Base-by-base conservation (phyloP, 116 monocot species). In the Phalaenopsis hybrid region DNA sequence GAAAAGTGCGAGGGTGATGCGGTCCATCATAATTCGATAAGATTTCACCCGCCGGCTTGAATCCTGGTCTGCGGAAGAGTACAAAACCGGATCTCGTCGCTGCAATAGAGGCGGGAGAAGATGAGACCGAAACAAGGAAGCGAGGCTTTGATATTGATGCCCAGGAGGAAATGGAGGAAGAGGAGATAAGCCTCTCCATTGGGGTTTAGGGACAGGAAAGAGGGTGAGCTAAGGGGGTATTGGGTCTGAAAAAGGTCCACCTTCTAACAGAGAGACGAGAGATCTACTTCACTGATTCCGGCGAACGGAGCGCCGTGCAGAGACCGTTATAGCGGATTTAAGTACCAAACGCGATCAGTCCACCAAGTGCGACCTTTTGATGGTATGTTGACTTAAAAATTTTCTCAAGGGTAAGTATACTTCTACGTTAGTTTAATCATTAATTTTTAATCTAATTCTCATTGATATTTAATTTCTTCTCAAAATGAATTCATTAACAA, bases 181-280 rank as follows among this genome's bases (percentile, higher is more conserved):
- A 82, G 81, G 85, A 83, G 85, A 85, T 85, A 79, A 88, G 84
- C 80, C 83, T 88, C 83, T 88, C 88, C 88, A 88, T 88, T 6
- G 78, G 74, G 33, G 65, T 57, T 78, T 73, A 59, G 72, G 83
- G n/a, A 15, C 20, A 37, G 57, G 59, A 55, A 61, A 43, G 16
- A 68, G 5, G 43, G 11, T 16, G 55, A 55, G 16, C 55, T 4
- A 16, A 55, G 55, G 4, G 4, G 55, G 55, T 55, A 51, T 51
- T 55, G 16, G 16, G 55, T 55, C 55, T 15, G 12, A 13, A 15
- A 55, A 55, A 13, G 15, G 55, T 17, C 55, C 55, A 17, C 55
- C 55, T 16, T 55, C 55, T 55, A 18, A 8, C 63, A 16, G 57
- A 31, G 6, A 52, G 78, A 21, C 8, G 48, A 4, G 3, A n/a